A percentile compares a stretch with the other conserved stretches of the same genome.
Evolutionary conservation across 1,139 yeast species (phyloP).

Genomic region (Kluyveromyces marxianus): DNA sequence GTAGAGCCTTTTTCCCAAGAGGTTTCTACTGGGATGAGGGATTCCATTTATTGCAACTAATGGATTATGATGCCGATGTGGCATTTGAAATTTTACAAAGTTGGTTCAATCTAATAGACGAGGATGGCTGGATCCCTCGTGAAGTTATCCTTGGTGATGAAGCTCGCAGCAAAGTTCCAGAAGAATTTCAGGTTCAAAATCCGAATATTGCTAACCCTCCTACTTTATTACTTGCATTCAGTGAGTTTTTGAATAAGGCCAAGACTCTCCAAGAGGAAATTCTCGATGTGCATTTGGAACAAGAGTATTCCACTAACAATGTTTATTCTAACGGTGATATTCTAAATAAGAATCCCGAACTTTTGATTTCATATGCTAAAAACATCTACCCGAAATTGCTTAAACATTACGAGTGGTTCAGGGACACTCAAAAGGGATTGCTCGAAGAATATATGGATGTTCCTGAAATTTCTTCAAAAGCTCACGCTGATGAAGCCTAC

Average conservation of each 20-base stretch:
- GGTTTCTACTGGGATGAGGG: conserved; percentile 99
- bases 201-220: conserved; percentile 96
- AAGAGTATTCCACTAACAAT: conserved; percentile 23
- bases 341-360: conserved; percentile 47
- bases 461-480: conserved; percentile 19
- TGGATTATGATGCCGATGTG: conserved; percentile 78
- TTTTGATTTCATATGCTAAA: conserved; percentile 53
- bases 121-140: conserved; percentile 94
- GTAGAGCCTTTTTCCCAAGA: conserved; percentile 89
- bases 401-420: conserved; percentile 79
- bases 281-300: conserved; percentile 8
- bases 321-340: conserved; percentile 27
- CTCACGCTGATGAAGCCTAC: conserved; percentile 62
- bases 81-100: conserved; percentile 75
- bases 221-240: conserved; percentile 74
- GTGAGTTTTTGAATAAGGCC: conserved; percentile 52
- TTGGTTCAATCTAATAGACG: conserved; percentile 86
- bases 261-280: conserved; percentile 17
- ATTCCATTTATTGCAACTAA: conserved; percentile 75
- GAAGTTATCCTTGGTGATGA: conserved; percentile 93
- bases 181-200: conserved; percentile 77
- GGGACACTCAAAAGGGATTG: conserved; percentile 72
- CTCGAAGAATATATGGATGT: conserved; percentile 44
- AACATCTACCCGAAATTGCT: conserved; percentile 69
- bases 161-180: conserved; percentile 82